These are phyloP conservation scores for Prototheca cutis DNA, from an alignment of 163 green algal species.

Conservation along the genomic window DNA sequence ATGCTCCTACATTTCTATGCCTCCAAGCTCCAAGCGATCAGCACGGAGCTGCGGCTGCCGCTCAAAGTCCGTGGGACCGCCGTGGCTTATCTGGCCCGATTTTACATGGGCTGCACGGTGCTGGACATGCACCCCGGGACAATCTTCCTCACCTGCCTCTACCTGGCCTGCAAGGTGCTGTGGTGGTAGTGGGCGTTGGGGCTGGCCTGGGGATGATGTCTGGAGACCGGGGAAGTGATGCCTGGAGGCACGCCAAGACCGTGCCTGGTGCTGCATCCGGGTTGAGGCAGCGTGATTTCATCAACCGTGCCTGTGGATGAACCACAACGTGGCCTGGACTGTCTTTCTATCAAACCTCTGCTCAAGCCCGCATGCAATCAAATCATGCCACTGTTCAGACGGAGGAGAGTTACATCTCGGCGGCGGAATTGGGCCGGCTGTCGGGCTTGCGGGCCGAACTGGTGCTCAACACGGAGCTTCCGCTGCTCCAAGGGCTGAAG, in stretches of 20 bases:
- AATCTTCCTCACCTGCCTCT: conserved; percentile 68
- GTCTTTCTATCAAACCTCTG: too few relatives aligned
- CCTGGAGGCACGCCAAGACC: too few relatives aligned
- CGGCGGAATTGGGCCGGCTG: conserved; percentile 42
- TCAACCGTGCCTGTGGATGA: too few relatives aligned
- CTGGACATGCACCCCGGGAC: conserved; percentile 59
- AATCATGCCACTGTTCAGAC: too few relatives aligned
- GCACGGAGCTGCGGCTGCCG: conserved; percentile 17
- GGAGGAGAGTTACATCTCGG: conserved; percentile 60
- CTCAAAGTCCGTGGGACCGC: conserved; percentile 38
- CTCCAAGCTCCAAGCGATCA: conserved; percentile 35
- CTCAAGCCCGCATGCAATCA: too few relatives aligned
- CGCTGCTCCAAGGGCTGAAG: conserved; percentile 50
- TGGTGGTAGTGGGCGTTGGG: too few relatives aligned
- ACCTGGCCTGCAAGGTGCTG: conserved; percentile 76
- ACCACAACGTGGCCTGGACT: too few relatives aligned
- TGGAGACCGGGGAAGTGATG: too few relatives aligned
- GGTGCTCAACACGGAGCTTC: conserved; percentile 45
- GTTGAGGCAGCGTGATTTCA: too few relatives aligned
- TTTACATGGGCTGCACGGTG: conserved; percentile 46
- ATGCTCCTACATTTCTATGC: conserved; percentile 46
- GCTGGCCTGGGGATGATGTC: too few relatives aligned
- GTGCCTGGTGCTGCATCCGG: too few relatives aligned
- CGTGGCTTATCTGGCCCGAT: conserved; percentile 62
- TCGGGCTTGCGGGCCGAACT: conserved; percentile 14